phyloP scores from a whole-genome alignment of 2,329 filamentous ascomycete species.

The Cordyceps cateniannulata region DNA sequence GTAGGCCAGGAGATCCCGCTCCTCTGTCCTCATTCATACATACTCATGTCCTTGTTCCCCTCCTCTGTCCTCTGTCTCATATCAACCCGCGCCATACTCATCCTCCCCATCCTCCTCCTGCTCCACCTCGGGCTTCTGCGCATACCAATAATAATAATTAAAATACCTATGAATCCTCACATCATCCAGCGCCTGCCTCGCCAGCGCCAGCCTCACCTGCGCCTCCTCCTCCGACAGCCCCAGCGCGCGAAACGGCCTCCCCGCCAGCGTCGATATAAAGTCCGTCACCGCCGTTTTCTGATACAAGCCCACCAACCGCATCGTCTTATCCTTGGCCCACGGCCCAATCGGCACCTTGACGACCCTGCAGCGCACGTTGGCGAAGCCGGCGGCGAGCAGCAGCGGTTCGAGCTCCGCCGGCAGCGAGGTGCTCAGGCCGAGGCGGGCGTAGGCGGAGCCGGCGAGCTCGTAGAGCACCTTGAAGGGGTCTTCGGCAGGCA shows the following conservation, averaged over 20 bases:
- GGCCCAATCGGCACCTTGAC: conserved; percentile 40
- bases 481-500: conserved; percentile 34
- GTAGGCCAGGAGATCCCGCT: too few species aligned
- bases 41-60: too few species aligned
- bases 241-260: conserved; percentile 34
- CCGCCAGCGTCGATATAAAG: conserved; percentile 34
- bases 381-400: conserved; percentile 37
- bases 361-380: conserved; percentile 34
- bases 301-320: conserved; percentile 37
- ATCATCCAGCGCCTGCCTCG: conserved; percentile 29
- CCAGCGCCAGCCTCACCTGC: conserved; percentile 25
- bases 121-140: conserved; percentile 29
- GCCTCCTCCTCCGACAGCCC: conserved; percentile 29
- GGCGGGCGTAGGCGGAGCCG: conserved; percentile 25
- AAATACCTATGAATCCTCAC: conserved; percentile 35
- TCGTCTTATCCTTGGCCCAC: conserved; percentile 35
- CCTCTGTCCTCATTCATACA: too few species aligned
- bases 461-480: conserved; percentile 27
- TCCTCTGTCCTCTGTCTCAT: not conserved
- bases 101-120: not conserved
- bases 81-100: not conserved
- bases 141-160: conserved; percentile 36
- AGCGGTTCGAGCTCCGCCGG: conserved; percentile 26
- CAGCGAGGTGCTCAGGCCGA: conserved; percentile 33
- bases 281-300: conserved; percentile 37